Conservation (phyloP, 2,329 filamentous ascomycete genomes). For the Fusarium liriodendri region DNA sequence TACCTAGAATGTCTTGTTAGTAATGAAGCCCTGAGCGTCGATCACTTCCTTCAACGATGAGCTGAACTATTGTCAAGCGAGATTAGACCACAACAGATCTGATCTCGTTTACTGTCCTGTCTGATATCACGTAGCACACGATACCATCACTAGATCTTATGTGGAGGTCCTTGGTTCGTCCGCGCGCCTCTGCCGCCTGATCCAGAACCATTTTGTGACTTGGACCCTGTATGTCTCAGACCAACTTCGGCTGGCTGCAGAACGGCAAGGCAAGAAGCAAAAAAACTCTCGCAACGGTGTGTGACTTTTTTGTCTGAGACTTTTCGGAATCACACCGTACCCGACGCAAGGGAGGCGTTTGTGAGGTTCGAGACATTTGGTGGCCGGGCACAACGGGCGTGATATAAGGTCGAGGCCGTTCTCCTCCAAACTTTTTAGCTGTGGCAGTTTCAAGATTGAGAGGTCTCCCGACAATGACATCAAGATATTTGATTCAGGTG, state of each 20-base stretch:
- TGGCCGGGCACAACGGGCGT: not conserved
- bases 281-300: not conserved
- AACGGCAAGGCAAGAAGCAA: not conserved
- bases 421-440: not conserved
- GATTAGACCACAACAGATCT: not conserved
- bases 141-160: not conserved
- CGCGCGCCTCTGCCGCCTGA: not conserved
- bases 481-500: not conserved
- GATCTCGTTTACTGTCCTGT: not conserved
- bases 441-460: not conserved
- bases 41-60: not conserved
- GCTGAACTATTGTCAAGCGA: not conserved
- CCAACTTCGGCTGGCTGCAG: not conserved
- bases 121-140: not conserved
- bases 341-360: not conserved
- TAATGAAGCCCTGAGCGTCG: not conserved
- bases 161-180: not conserved
- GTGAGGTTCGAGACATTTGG: not conserved
- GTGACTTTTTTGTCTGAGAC: not conserved
- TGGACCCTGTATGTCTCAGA: constrained; percentile 3
- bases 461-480: not conserved
- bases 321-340: constrained; percentile 1
- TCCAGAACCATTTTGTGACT: not conserved
- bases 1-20: not conserved
- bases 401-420: not conserved